A percentile compares a stretch with the other conserved stretches of the same genome.
These are phyloP conservation scores for Cynanchum wilfordii DNA, from an alignment of 257 asterid species.

Conservation along the genomic window DNA sequence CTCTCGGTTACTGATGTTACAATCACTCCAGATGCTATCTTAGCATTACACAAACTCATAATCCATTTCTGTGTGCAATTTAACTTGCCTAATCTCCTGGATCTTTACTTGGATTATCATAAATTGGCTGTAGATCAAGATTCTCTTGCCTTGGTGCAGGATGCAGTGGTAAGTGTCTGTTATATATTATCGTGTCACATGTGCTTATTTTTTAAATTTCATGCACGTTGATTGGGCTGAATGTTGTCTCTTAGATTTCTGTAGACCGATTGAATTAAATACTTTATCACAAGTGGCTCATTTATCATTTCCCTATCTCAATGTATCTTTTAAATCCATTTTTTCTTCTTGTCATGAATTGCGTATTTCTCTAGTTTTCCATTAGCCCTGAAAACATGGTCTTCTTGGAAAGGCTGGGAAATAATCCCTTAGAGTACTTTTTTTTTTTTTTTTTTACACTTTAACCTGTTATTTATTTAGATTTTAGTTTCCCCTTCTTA, in stretches of 20 bases:
- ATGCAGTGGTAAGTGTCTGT: slow-evolving; percentile 65
- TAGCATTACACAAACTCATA: slow-evolving; percentile 77
- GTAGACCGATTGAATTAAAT: not conserved
- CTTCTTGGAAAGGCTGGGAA: not conserved
- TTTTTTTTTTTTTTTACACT: not conserved
- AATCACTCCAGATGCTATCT: slow-evolving; percentile 49
- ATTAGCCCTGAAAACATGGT: not conserved
- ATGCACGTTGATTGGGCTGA: not conserved
- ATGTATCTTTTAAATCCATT: not conserved
- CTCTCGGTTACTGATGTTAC: slow-evolving; percentile 46
- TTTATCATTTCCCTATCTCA: not conserved
- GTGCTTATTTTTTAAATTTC: not conserved
- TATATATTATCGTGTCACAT: not conserved
- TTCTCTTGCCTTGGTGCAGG: slow-evolving; percentile 58
- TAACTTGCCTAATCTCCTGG: slow-evolving; percentile 86
- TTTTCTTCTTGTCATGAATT: not conserved
- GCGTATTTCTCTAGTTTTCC: not conserved
- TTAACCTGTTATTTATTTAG: not conserved
- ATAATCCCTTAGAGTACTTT: not conserved
- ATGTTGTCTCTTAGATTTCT: not conserved
- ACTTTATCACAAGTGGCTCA: not conserved
- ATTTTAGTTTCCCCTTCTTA: not conserved
- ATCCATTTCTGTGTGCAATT: slow-evolving; percentile 61
- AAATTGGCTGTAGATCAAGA: slow-evolving; percentile 61
- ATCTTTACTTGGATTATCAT: slow-evolving; percentile 81